These are phyloP conservation scores for Trametes sp. DNA, from an alignment of 1,284 basidiomycete genomes.

Conservation along the genomic window DNA sequence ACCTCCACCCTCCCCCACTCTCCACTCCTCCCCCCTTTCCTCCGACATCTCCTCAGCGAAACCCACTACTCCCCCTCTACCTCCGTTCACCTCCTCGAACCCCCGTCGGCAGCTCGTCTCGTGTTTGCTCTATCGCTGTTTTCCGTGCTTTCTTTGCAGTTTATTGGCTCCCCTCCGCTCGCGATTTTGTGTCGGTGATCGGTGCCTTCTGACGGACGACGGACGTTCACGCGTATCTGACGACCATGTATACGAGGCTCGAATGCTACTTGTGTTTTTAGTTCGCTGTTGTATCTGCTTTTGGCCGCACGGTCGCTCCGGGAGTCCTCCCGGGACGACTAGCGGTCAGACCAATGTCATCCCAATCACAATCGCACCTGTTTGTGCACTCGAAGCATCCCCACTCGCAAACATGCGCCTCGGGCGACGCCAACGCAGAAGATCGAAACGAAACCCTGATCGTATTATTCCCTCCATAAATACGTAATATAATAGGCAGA, in stretches of 20 bases:
- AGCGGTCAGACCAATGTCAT: no score
- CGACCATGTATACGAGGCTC: conserved; percentile 15
- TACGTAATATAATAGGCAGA: conserved; percentile 26
- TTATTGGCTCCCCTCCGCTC: conserved; percentile 2
- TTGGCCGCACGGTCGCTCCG: not conserved
- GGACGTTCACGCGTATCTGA: conserved; percentile 15
- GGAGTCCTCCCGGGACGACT: no score
- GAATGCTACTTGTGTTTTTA: conserved; percentile 9
- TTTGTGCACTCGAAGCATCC: no score
- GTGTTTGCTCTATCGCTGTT: not conserved
- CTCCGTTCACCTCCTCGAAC: not conserved
- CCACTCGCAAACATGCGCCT: no score
- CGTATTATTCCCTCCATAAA: conserved; percentile 32
- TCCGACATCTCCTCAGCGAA: conserved; percentile 4
- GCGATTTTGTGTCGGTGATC: not conserved
- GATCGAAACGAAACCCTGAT: not conserved
- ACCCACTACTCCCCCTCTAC: conserved; percentile 14
- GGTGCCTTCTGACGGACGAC: conserved; percentile 6
- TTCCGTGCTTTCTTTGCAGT: conserved; percentile 17
- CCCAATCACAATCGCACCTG: no score
- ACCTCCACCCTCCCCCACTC: not conserved
- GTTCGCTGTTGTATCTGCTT: not conserved
- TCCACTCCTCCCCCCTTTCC: not conserved
- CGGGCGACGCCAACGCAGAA: no score
- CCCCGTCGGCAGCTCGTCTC: not conserved